Percentiles rank a stretch among this genome's conserved stretches.
These are phyloP conservation scores for Chimonanthus salicifolius DNA, from an alignment of 164 flowering plant species.

Conservation along the genomic window DNA sequence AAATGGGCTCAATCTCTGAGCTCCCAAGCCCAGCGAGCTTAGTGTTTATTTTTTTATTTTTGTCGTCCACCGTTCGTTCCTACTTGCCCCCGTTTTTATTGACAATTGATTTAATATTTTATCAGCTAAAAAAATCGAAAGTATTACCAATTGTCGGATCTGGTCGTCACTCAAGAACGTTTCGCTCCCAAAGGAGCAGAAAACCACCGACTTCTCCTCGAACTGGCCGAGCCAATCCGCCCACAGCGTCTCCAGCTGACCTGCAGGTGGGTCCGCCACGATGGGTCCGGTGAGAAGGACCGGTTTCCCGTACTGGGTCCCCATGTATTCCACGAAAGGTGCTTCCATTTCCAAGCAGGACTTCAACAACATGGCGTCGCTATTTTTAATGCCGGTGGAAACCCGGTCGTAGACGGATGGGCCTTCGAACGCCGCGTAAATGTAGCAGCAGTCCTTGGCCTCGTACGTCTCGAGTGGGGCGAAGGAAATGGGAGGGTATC, in stretches of 20 bases:
- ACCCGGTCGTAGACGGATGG: conserved; percentile 8
- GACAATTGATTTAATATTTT: too few relatives aligned
- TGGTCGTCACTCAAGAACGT: conserved; percentile 16
- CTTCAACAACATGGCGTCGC: conserved; percentile 11
- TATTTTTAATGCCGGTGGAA: neutral
- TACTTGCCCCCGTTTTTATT: too few relatives aligned
- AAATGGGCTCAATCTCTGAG: too few relatives aligned
- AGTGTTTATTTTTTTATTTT: too few relatives aligned
- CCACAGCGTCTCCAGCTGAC: conserved; percentile 13
- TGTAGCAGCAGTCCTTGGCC: conserved; percentile 17
- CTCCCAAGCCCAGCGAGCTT: too few relatives aligned
- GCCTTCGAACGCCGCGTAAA: conserved; percentile 13
- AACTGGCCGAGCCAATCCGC: conserved; percentile 25
- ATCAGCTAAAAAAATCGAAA: conserved; percentile 3
- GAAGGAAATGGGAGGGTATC: conserved; percentile 12
- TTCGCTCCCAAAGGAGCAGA: conserved; percentile 36
- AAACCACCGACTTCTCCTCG: conserved; percentile 20
- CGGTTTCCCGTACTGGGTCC: conserved; percentile 9
- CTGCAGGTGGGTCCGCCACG: conserved; percentile 8
- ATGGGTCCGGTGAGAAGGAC: conserved; percentile 13
- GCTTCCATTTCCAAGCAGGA: conserved; percentile 14
- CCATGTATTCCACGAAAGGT: conserved; percentile 7
- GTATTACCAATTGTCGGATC: conserved; percentile 23
- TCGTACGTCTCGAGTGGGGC: conserved; percentile 10
- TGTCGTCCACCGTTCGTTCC: too few relatives aligned